A percentile compares a stretch with the other conserved stretches of the same genome.
Conservation (phyloP, 2,329 filamentous ascomycete species). For the Colletotrichum sp. region DNA sequence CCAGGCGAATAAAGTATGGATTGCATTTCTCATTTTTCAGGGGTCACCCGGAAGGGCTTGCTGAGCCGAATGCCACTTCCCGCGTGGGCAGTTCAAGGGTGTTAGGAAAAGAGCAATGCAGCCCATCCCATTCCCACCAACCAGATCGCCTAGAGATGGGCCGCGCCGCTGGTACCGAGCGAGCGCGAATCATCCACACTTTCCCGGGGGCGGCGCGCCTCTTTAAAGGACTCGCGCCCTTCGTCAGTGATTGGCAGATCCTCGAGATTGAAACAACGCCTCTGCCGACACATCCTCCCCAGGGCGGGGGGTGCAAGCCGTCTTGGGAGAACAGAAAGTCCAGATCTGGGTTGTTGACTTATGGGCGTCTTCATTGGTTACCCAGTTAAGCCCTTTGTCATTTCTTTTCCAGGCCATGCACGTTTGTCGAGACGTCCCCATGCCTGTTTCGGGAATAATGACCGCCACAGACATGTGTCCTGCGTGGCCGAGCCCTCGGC, state of each 20-base stretch:
- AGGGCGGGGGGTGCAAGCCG: not conserved
- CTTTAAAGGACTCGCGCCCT: not conserved
- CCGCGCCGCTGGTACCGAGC: constrained; percentile 3
- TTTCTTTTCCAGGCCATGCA: not conserved
- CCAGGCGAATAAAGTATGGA: not conserved
- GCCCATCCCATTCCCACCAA: not conserved
- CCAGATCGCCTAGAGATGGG: not conserved
- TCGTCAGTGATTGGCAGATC: not conserved
- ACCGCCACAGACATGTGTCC: not conserved
- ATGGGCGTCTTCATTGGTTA: not conserved
- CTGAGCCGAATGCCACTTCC: not conserved
- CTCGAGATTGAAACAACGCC: constrained; percentile 3
- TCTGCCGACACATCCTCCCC: not conserved
- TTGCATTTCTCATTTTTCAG: not conserved
- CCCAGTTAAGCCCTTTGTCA: not conserved
- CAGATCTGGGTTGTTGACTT: not conserved
- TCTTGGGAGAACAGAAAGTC: not conserved
- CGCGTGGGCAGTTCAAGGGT: constrained; percentile 6
- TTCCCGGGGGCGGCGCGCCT: not conserved
- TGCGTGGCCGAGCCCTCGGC: not conserved
- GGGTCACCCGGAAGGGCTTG: not conserved
- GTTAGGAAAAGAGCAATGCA: not conserved
- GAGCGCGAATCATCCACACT: not conserved
- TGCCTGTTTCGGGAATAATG: not conserved
- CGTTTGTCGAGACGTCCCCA: not conserved